These are phyloP conservation scores for Chlamydomonas incerta DNA, from an alignment of 139 green algal genomes.

Conservation along the genomic window DNA sequence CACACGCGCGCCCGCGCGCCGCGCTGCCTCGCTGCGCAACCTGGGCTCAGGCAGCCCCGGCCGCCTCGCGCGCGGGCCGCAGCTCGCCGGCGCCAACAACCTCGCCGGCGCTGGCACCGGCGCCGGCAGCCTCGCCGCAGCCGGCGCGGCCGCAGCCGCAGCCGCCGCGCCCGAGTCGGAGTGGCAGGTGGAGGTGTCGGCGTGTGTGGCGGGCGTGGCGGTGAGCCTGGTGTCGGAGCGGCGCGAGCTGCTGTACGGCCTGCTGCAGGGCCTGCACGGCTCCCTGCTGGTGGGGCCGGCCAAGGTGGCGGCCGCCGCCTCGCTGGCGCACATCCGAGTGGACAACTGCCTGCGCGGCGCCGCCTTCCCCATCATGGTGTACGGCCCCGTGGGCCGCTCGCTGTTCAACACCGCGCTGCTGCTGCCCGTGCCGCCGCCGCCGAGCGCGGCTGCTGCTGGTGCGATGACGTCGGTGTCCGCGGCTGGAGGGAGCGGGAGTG, in stretches of 20 bases:
- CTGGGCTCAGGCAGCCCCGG: no score
- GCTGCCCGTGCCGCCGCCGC: conserved; percentile 29
- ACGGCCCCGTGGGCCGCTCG: conserved; percentile 54
- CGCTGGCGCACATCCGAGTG: conserved; percentile 58
- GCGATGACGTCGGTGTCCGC: no score
- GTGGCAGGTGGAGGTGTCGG: conserved; percentile 29
- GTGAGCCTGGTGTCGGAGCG: conserved; percentile 73
- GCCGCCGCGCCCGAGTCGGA: neutral
- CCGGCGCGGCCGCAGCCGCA: no score
- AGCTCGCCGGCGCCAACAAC: neutral
- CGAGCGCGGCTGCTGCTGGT: neutral
- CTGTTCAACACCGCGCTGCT: conserved; percentile 53
- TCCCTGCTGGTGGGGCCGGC: conserved; percentile 44
- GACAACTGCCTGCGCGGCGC: conserved; percentile 78
- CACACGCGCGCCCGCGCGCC: no score
- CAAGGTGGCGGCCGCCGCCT: conserved; percentile 31
- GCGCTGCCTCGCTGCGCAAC: neutral
- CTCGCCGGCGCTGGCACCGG: neutral
- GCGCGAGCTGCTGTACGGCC: conserved; percentile 74
- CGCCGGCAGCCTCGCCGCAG: neutral
- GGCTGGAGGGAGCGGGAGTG: no score
- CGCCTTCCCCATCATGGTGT: conserved; percentile 66
- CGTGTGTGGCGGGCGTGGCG: conserved; percentile 49
- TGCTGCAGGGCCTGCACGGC: conserved; percentile 39
- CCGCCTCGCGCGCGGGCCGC: no score